Evolutionary conservation across 345 rosid species (phyloP).

Genomic region (Melaleuca quinquenervia): DNA sequence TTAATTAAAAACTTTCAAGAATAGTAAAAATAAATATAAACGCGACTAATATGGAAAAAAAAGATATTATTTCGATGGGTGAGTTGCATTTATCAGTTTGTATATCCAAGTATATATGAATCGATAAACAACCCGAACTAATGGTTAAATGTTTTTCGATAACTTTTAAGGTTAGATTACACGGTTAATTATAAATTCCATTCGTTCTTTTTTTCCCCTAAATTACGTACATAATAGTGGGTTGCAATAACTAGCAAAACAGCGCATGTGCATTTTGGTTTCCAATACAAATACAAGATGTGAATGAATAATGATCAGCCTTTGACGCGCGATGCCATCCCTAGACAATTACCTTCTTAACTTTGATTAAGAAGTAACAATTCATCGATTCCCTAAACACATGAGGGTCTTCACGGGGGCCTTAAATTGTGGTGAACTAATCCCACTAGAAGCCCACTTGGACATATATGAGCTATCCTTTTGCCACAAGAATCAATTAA

Average conservation of each 20-base stretch:
- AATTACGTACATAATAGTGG: background rate
- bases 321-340: background rate
- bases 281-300: background rate
- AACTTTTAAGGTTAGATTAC: background rate
- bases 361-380: background rate
- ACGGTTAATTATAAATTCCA: background rate
- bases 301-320: too few relatives aligned
- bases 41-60: background rate
- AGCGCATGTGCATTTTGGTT: background rate
- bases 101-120: background rate
- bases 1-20: background rate
- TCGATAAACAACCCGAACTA: background rate
- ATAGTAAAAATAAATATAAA: background rate
- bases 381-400: background rate
- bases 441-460: background rate
- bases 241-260: background rate
- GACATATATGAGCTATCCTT: background rate
- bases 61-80: fast-evolving
- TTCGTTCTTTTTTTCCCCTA: too few relatives aligned
- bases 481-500: background rate
- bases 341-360: background rate
- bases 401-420: background rate
- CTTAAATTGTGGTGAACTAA: background rate
- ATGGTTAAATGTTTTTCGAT: background rate
- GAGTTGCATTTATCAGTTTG: background rate